Base-by-base conservation (phyloP, 169 alveolate species). In the Plasmodium coatneyi region DNA sequence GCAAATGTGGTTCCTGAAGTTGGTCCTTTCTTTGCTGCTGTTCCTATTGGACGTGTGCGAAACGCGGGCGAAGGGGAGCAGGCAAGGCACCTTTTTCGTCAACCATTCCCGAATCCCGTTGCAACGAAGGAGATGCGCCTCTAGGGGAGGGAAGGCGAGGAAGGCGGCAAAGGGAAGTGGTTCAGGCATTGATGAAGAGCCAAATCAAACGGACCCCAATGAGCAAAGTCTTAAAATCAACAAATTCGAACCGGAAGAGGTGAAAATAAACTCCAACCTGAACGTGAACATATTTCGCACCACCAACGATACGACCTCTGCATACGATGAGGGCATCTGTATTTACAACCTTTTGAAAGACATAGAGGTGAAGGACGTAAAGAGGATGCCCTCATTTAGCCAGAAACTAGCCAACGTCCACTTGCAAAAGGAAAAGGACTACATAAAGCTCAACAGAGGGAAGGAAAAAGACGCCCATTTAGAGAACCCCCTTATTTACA, bases 291-390 rank as follows among this genome's bases (percentile, higher is more conserved):
- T 80, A 49, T 92, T 82, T 60, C 52, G 89, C 16, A 71, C 7
- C 22, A 32, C 36, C 60, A 28, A 66, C 28, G 86, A 82, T 19
- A 16, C 39, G 34, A 39, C 90, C 34, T 70, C 49, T 43, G 90
- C 83, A 14, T 80, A 82, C 76, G 91, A 82, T 71, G 84, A 82
- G 3, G 89, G 93, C 3, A 14, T 82, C 14, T 36, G 82, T 49
- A 52, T 74, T 19, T 71, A 72, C 80, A 83, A 14, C 22, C 22
- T 81, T 5, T 52, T 74, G 10, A 70, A 79, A 87, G 86, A 79
- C 52, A 80, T 82, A 5, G 92, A 83, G 71, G 82, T 81, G 1
- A 70, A 83, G 19, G 91, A 89, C 70, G 80, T 81, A 4, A 89
- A 87, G 34, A 78, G 72, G 52, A 16, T 39, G 3, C 91, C 92